A percentile compares a stretch with the other conserved stretches of the same genome.
phyloP scores from a whole-genome alignment of 306 rosid species.

The Ormosia emarginata region DNA sequence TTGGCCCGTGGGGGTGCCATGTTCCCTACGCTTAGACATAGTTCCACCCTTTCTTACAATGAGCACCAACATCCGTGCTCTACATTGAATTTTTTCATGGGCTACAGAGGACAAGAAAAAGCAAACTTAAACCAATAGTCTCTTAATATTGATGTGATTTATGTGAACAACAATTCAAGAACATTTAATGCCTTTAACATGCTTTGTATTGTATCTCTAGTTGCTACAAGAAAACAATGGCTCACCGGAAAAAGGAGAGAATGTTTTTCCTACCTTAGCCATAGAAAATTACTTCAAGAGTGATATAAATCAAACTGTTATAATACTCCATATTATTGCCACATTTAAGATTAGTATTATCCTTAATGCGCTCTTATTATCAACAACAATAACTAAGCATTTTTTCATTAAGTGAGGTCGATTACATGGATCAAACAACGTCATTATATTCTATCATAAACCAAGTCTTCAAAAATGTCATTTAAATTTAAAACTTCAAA shows the following conservation, averaged over 20 bases:
- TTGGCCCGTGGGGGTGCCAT: no score
- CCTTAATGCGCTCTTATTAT: conserved; percentile 31
- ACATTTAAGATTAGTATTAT: not conserved
- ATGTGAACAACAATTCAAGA: conserved; percentile 6
- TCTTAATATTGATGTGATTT: not conserved
- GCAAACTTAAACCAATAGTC: not conserved
- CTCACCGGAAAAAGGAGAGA: conserved; percentile 38
- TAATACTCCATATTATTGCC: conserved; percentile 16
- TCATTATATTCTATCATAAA: no score
- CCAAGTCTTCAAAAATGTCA: no score
- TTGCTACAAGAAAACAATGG: conserved; percentile 24
- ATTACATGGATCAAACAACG: no score
- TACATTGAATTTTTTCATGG: not conserved
- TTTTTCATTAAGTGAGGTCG: no score
- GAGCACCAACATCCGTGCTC: no score
- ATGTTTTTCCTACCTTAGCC: conserved; percentile 13
- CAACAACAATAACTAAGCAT: no score
- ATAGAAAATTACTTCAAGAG: conserved; percentile 15
- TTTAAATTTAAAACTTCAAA: no score
- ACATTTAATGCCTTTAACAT: conserved; percentile 31
- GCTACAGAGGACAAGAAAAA: not conserved
- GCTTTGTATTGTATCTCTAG: conserved; percentile 25
- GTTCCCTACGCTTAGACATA: no score
- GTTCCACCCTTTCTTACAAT: no score
- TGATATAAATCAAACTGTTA: conserved; percentile 26